phyloP scores from a whole-genome alignment of 1,139 yeast genomes.

The Taphrina sp. region DNA sequence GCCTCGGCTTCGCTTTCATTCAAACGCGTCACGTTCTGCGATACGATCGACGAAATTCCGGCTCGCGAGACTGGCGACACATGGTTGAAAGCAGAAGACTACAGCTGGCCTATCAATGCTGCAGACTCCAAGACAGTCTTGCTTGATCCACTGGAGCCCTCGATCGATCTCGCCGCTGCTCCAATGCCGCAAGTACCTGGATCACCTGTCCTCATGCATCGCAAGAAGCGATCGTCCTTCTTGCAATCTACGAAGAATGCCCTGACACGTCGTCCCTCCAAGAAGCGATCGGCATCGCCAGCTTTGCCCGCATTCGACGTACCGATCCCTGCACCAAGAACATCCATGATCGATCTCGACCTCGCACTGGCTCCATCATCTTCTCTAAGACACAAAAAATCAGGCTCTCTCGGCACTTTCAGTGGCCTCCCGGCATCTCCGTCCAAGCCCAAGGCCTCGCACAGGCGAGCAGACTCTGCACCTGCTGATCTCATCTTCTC shows the following conservation, averaged over 20 bases:
- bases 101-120: constrained; percentile 24
- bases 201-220: constrained; percentile 25
- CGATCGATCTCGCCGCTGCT: constrained; percentile 29
- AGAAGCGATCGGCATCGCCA: constrained; percentile 10
- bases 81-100: constrained; percentile 29
- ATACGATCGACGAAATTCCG: constrained; percentile 18
- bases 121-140: constrained; percentile 7
- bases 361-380: constrained; percentile 19
- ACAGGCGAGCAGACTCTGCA: constrained; percentile 25
- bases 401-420: constrained; percentile 26
- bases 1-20: background rate
- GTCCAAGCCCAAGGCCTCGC: constrained; percentile 17
- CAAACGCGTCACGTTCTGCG: constrained; percentile 15
- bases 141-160: constrained; percentile 20
- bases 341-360: constrained; percentile 24
- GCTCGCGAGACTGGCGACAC: constrained; percentile 23
- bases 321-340: constrained; percentile 10
- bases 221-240: constrained; percentile 28
- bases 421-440: constrained; percentile 27
- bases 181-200: constrained; percentile 13
- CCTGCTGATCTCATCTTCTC: constrained; percentile 27
- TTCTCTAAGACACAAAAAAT: constrained; percentile 23
- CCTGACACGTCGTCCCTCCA: constrained; percentile 25
- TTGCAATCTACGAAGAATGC: constrained; percentile 29
- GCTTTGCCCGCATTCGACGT: constrained; percentile 1